phyloP scores from a whole-genome alignment of 805 yeast species.

The Barnettozyma pratensis region DNA sequence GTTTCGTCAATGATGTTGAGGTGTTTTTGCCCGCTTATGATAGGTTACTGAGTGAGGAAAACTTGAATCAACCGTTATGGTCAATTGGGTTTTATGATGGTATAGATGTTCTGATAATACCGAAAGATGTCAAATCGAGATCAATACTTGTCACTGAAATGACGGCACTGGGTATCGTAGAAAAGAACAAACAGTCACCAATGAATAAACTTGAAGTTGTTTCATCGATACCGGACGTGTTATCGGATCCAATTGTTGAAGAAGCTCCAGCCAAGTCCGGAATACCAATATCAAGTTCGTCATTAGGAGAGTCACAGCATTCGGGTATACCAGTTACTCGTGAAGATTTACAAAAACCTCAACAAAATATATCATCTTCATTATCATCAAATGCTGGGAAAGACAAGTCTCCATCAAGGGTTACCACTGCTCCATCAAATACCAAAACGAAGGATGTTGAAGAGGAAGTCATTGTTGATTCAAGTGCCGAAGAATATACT shows the following conservation, averaged over 20 bases:
- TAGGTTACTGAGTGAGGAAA: neutral
- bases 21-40: too few relatives aligned
- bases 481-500: neutral
- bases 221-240: neutral
- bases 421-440: neutral
- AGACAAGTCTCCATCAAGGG: too few relatives aligned
- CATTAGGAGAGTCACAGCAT: too few relatives aligned
- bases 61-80: constrained; percentile 1
- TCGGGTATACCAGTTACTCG: too few relatives aligned
- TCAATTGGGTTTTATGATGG: constrained; percentile 1
- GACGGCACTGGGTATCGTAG: too few relatives aligned
- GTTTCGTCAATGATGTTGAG: too few relatives aligned
- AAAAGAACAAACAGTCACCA: neutral
- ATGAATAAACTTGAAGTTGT: neutral
- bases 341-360: too few relatives aligned
- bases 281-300: too few relatives aligned
- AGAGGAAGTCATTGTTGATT: neutral
- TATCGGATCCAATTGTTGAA: neutral
- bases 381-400: too few relatives aligned
- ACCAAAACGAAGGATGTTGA: neutral
- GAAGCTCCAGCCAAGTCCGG: too few relatives aligned
- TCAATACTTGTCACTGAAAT: too few relatives aligned
- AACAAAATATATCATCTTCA: too few relatives aligned
- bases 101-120: neutral
- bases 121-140: neutral